Evolutionary conservation across 164 flowering plant species (phyloP).

Genomic region (Kalanchoe fedtschenkoi): DNA sequence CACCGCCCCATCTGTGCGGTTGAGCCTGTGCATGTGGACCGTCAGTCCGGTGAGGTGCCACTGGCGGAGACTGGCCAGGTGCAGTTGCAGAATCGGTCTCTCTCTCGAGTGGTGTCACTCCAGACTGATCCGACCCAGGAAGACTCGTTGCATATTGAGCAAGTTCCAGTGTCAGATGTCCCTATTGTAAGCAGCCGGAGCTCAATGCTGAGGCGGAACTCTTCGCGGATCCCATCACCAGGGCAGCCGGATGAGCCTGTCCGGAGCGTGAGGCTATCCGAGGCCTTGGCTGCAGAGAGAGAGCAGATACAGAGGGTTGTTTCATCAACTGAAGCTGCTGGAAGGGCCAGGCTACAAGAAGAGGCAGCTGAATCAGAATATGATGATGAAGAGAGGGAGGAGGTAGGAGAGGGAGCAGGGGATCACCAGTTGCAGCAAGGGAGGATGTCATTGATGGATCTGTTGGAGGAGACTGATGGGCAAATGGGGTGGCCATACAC

Average conservation of each 20-base stretch:
- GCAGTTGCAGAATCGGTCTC: neutral
- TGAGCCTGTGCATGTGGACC: neutral
- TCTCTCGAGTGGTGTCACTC: neutral
- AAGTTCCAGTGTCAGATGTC: slow-evolving; percentile 1
- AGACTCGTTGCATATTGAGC: slow-evolving; percentile 2
- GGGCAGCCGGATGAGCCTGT: neutral
- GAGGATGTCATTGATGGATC: slow-evolving; percentile 76
- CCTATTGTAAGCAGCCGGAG: slow-evolving; percentile 2
- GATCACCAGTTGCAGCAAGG: slow-evolving; percentile 12
- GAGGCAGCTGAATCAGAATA: slow-evolving; percentile 3
- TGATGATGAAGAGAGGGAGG: neutral
- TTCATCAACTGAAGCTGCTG: slow-evolving; percentile 3
- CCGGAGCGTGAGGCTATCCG: slow-evolving; percentile 13
- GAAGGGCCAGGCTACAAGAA: neutral
- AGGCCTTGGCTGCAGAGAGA: slow-evolving; percentile 15
- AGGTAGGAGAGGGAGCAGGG: neutral
- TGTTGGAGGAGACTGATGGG: slow-evolving; percentile 68
- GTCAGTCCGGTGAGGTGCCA: neutral
- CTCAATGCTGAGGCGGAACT: slow-evolving; percentile 7
- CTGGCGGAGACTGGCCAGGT: neutral
- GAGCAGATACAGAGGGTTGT: slow-evolving; percentile 12
- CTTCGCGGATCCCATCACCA: neutral
- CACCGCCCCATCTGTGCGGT: neutral
- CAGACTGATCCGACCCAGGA: neutral
- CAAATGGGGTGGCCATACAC: slow-evolving; percentile 19